A percentile compares a stretch with the other conserved stretches of the same genome.
These are phyloP conservation scores for Lophiostoma macrostomum DNA, from an alignment of 495 filamentous ascomycete genomes.

Conservation along the genomic window DNA sequence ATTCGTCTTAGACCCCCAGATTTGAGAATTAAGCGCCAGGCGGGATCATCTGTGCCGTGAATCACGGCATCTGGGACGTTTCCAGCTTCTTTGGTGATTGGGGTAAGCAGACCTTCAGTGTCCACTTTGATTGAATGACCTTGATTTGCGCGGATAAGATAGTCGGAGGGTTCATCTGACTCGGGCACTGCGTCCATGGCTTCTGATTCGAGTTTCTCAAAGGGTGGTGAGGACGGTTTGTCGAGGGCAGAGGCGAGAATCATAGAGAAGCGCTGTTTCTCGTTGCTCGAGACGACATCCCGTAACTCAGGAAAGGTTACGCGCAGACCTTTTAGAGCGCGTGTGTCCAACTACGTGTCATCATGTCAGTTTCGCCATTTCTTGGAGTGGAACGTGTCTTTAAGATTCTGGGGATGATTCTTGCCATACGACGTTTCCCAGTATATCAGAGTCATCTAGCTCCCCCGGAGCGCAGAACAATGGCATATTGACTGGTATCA, in stretches of 20 bases:
- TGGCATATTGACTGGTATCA: too few species aligned
- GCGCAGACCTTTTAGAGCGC: constrained; percentile 63
- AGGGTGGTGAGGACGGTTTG: constrained; percentile 23
- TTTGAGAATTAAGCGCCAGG: constrained; percentile 68
- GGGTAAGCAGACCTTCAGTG: constrained; percentile 62
- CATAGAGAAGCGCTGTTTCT: constrained; percentile 88
- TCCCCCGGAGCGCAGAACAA: too few species aligned
- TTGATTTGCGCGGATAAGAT: constrained; percentile 90
- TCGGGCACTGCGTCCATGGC: constrained; percentile 16
- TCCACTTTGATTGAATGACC: constrained; percentile 77
- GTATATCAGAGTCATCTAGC: too few species aligned
- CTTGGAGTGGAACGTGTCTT: too few species aligned
- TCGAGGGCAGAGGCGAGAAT: constrained; percentile 45
- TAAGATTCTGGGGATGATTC: too few species aligned
- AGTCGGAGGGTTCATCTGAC: constrained; percentile 57
- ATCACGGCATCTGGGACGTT: constrained; percentile 65
- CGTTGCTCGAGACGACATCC: constrained; percentile 66
- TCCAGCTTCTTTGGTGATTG: constrained; percentile 51
- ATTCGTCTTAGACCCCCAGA: constrained; percentile 76
- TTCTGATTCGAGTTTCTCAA: constrained; percentile 9
- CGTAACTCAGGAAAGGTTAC: constrained; percentile 72
- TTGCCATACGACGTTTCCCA: too few species aligned
- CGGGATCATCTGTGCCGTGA: constrained; percentile 80
- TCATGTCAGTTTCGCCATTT: too few species aligned
- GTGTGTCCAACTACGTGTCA: constrained; percentile 68